Conservation (phyloP, 495 filamentous ascomycete species). For the Bombardia bombarda region DNA sequence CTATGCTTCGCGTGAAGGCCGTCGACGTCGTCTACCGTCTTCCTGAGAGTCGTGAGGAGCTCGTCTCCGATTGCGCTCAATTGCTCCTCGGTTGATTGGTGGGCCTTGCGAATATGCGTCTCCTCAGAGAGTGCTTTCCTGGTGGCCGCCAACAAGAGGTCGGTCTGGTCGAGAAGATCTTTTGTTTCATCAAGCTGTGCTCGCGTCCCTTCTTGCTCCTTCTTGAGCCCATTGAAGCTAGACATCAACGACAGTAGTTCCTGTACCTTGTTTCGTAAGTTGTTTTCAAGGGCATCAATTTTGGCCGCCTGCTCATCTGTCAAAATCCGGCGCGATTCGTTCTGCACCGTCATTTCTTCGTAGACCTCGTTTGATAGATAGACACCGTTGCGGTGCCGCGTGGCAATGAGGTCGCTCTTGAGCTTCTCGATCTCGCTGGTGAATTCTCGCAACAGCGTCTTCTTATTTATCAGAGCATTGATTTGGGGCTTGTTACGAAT, state of each 20-base stretch:
- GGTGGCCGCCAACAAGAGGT: conserved; percentile 68
- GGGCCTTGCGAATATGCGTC: conserved; percentile 67
- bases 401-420: conserved; percentile 87
- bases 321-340: conserved; percentile 84
- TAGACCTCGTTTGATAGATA: conserved; percentile 80
- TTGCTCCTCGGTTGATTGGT: conserved; percentile 74
- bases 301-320: conserved; percentile 87
- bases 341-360: conserved; percentile 81
- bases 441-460: conserved; percentile 81
- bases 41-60: conserved; percentile 65
- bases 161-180: conserved; percentile 75
- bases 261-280: conserved; percentile 82
- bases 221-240: conserved; percentile 76
- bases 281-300: conserved; percentile 86
- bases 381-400: conserved; percentile 88
- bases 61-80: conserved; percentile 63
- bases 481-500: conserved; percentile 96
- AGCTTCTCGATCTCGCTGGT: conserved; percentile 90
- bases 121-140: conserved; percentile 73
- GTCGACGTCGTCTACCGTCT: conserved; percentile 70
- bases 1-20: conserved; percentile 75
- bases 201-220: conserved; percentile 72
- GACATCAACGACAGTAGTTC: conserved; percentile 79
- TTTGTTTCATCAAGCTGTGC: conserved; percentile 67
- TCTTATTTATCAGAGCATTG: conserved; percentile 85